Conservation (phyloP, 225 moss, liverwort and hornwort genomes). For the Rhytidiadelphus loreus region DNA sequence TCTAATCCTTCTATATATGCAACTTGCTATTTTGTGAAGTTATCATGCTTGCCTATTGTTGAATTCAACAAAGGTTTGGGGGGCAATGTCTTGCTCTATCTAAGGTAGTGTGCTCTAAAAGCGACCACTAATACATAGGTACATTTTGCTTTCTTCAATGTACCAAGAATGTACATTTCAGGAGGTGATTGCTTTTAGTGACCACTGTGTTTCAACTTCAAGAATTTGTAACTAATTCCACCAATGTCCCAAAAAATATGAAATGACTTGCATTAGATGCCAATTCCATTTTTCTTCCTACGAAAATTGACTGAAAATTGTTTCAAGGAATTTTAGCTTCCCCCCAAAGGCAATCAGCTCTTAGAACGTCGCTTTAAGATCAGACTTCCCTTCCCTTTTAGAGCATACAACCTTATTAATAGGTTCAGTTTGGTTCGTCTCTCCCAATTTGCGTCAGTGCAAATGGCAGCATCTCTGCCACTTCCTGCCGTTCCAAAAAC, state of each 20-base stretch:
- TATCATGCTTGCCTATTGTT: no score
- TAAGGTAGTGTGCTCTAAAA: not conserved
- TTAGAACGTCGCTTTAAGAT: not conserved
- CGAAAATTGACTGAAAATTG: not conserved
- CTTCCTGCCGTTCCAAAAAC: no score
- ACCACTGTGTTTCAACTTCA: not conserved
- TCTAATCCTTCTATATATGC: no score
- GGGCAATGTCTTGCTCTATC: no score
- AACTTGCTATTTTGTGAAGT: no score
- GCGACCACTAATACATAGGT: not conserved
- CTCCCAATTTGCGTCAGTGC: not conserved
- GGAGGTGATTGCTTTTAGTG: rapidly evolving
- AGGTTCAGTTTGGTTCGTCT: not conserved
- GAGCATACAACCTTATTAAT: no score
- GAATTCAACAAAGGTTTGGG: not conserved
- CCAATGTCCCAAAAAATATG: not conserved
- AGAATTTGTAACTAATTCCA: not conserved
- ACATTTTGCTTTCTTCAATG: not conserved
- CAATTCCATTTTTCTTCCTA: not conserved
- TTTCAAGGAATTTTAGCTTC: no score
- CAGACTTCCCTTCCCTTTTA: no score
- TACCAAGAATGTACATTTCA: not conserved
- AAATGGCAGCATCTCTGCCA: not conserved
- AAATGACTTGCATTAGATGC: not conserved
- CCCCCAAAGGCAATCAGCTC: not conserved